Conservation (phyloP, 345 rosid genomes). For the Eucalyptus curtisii region DNA sequence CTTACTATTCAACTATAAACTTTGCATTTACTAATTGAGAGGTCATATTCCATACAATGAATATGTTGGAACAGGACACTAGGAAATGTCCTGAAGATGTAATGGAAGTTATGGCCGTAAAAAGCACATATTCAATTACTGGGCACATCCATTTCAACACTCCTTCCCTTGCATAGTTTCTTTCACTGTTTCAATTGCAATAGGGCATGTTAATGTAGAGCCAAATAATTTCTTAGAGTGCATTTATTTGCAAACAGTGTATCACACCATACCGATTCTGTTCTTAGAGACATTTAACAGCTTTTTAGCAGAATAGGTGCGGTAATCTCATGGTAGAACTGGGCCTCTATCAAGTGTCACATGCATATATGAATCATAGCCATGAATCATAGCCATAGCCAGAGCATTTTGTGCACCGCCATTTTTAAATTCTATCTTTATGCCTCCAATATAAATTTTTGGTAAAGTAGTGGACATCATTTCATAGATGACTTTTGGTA, state of each 20-base stretch:
- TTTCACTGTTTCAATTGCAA: neutral
- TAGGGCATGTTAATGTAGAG: neutral
- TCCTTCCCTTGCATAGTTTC: neutral
- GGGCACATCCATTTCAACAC: neutral
- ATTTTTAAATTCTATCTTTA: neutral
- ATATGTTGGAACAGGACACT: neutral
- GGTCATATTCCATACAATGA: neutral
- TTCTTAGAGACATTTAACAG: neutral
- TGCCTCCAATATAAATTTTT: neutral
- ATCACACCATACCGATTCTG: neutral
- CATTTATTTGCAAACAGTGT: neutral
- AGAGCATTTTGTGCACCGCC: neutral
- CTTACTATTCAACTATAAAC: neutral
- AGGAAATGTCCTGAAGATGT: neutral
- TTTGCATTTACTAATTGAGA: neutral
- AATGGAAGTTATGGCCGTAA: neutral
- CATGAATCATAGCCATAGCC: too few species aligned
- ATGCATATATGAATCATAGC: neutral
- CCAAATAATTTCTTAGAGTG: neutral
- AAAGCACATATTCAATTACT: neutral
- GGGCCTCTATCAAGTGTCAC: neutral
- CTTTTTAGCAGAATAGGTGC: neutral
- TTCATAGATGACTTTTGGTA: neutral
- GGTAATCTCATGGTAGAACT: neutral
- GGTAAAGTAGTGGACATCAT: neutral